These are phyloP conservation scores for Hygrocybe punicea DNA, from an alignment of 768 basidiomycete genomes.

Conservation along the genomic window DNA sequence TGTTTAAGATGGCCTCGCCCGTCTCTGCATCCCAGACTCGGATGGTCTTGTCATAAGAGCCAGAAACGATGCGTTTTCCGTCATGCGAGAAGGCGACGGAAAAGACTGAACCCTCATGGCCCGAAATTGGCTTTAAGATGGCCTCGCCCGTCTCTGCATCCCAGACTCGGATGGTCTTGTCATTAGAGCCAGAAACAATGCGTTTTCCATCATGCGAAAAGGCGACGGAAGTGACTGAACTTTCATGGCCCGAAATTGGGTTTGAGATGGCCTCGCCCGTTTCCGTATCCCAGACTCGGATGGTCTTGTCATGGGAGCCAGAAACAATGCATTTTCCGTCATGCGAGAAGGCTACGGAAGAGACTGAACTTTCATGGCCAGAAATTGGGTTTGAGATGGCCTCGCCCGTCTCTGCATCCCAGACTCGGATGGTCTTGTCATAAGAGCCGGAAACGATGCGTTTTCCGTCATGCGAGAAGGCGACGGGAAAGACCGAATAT, in stretches of 20 bases:
- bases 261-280: neutral
- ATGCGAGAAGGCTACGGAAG: neutral
- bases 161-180: neutral
- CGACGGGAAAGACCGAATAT: slow-evolving; percentile 16
- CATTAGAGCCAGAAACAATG: neutral
- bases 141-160: neutral
- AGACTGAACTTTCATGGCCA: neutral
- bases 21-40: neutral
- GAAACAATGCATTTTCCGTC: neutral
- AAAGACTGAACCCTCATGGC: neutral
- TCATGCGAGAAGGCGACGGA: neutral
- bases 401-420: neutral
- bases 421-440: neutral
- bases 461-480: slow-evolving; percentile 25
- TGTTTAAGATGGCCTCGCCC: neutral
- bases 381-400: neutral
- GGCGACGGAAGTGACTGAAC: neutral
- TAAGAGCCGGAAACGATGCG: slow-evolving; percentile 18
- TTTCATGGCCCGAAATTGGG: neutral
- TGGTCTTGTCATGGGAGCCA: neutral
- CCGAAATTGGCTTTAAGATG: neutral
- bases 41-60: neutral
- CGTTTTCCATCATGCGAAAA: neutral
- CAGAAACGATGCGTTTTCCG: neutral
- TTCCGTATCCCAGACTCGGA: neutral